Evolutionary conservation across 1,139 yeast genomes (phyloP), one percentile per base, ranked within the genome.

Genomic region (Pichia sp.): DNA sequence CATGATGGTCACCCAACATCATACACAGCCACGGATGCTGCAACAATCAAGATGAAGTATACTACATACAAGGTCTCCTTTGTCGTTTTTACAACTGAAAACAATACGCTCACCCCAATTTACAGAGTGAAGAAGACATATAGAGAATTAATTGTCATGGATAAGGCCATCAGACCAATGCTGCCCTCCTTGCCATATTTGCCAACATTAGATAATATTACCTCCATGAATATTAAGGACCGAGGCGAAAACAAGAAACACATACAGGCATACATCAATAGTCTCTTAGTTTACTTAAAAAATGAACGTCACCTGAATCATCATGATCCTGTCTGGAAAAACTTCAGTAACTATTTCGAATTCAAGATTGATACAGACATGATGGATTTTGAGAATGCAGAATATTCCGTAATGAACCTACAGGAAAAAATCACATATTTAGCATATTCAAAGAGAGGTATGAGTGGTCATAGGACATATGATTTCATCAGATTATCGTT

Each of bases 171-270:
- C 6, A 41, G 58, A 33, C 43, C 44, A 5, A 23, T 30, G 5
- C 37, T 47, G 9, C 37, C 46, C 3, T 42, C 38, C 40, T 62
- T 73, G 27, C 77, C 73, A 47, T 70, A 81, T 15, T 59, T 83
- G 27, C 88, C 94, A 0, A 66, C 67, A n/a, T 51, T 74, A 37
- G 84, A 81, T 2, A 51, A 55, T 5, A 47, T 56, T 33, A 42
- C 51, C 26, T 47, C 42, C 14, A 32, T 50, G 6, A 56, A 55
- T 37, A 56, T 51, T 15, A 45, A 45, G 22, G 42, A 47, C 20
- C 54, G 58, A 58, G 58, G 54, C 27, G 49, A 53, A 11, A 53
- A 51, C 31, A 55, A 54, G 30, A 47, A 51, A 11, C 43, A 50
- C 13, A 41, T 55, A 20, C 40, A 53, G 33, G 47, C 46, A 49